Conservation (phyloP, 257 asterid genomes). For the Solanum medicagineum region DNA sequence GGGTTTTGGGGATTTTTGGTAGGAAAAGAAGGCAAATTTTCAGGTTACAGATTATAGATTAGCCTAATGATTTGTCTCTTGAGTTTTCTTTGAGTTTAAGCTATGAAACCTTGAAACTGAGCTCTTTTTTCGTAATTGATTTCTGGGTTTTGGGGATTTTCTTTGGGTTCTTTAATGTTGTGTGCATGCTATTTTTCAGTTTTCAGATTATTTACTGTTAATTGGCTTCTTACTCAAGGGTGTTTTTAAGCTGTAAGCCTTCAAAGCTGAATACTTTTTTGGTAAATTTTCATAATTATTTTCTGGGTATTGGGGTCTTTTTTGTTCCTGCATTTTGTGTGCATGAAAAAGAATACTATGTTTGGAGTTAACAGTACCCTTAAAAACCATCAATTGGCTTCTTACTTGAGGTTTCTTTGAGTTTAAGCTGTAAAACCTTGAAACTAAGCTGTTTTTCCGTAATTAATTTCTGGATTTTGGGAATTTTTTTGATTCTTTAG, state of each 20-base stretch:
- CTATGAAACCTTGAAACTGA: too few species aligned
- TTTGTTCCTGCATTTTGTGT: background rate
- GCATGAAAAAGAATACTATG: background rate
- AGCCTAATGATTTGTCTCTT: too few species aligned
- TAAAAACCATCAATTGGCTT: background rate
- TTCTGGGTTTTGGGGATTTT: background rate
- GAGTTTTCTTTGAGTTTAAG: too few species aligned
- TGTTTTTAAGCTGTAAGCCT: background rate
- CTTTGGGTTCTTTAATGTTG: background rate
- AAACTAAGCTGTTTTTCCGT: background rate
- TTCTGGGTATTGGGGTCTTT: background rate
- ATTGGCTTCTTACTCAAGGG: slow-evolving; percentile 59
- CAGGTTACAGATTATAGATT: too few species aligned
- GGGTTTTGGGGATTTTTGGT: background rate
- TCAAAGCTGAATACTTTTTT: background rate
- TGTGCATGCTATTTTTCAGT: background rate
- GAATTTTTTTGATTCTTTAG: background rate
- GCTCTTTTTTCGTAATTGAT: background rate
- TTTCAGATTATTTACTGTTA: slow-evolving; percentile 13
- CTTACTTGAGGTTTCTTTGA: background rate
- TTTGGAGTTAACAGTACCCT: background rate
- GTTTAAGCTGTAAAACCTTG: background rate
- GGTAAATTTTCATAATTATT: background rate
- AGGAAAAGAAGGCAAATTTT: background rate
- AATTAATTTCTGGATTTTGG: background rate